These are phyloP conservation scores for Plasmodium gallinaceum DNA, from an alignment of 169 alveolate genomes.

Conservation along the genomic window DNA sequence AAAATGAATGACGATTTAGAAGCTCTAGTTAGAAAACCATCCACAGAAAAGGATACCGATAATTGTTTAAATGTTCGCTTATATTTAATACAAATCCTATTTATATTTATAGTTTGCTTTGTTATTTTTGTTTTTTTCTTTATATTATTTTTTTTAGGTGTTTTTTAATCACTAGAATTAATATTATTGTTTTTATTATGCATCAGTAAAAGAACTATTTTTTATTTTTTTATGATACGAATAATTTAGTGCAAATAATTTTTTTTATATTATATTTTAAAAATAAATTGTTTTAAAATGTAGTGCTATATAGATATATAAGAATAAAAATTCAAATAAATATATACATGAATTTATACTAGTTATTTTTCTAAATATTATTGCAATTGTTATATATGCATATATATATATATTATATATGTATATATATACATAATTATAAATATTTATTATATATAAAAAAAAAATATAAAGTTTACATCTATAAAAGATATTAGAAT, in stretches of 20 bases:
- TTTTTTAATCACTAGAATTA: conserved; percentile 26
- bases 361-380: too few relatives aligned
- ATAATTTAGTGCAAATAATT: too few relatives aligned
- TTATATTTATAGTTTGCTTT: conserved; percentile 67
- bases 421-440: too few relatives aligned
- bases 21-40: conserved; percentile 54
- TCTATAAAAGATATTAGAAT: too few relatives aligned
- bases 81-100: conserved; percentile 47
- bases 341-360: too few relatives aligned
- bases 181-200: conserved; percentile 2
- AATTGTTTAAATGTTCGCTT: conserved; percentile 64
- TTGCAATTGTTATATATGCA: too few relatives aligned
- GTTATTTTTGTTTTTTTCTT: conserved; percentile 67
- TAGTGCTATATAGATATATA: too few relatives aligned
- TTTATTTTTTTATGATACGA: background rate
- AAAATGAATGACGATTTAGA: conserved; percentile 73
- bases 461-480: too few relatives aligned
- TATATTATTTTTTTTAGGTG: conserved; percentile 75
- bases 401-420: too few relatives aligned
- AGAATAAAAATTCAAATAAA: too few relatives aligned
- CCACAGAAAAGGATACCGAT: conserved; percentile 54
- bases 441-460: too few relatives aligned
- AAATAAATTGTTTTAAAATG: too few relatives aligned
- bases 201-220: conserved; percentile 3
- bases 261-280: background rate